Base-by-base conservation (phyloP, 805 yeast genomes). In the Zygosaccharomyces bailii region DNA sequence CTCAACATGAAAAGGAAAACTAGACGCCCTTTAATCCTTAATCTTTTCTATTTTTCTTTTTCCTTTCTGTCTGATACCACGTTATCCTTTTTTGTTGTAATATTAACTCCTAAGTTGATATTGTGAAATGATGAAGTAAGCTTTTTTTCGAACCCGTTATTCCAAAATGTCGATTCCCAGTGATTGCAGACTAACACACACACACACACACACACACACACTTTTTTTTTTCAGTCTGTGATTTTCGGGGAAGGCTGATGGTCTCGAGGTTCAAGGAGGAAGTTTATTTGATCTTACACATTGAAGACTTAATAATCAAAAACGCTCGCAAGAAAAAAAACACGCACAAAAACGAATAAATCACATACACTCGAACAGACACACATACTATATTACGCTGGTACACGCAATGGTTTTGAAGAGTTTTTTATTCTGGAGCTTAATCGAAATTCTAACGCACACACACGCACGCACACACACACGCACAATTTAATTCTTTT, bases 1-100 rank as follows among this genome's bases (percentile, higher is more conserved):
- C 91, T 72, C 89, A 83, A 73, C 91, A 84, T 73, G 91, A 84
- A 75, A 83, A 83, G 73, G 81, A 86, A 48, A 65, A 80, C 67
- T 83, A 80, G 67, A 30, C 44, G 35, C 42, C 29, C 17, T 38
- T 33, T 25, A 30, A 43, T 23, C 37, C 34, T 44, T 27, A 23
- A 33, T 25, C 32, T 36, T 42, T 35, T 23, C 30, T 39, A 39
- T 34, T 46, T 35, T 23, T 30, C 39, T 47, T 38, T 34, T 40
- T 41, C 40, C 31, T 44, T 38, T 35, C 24, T 29, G 38, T 36
- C 27, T 34, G 29, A 23, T 33, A 18, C 39, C 41, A 23, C 21
- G 45, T 38, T 31, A 24, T 31, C 39, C 34, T 33, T 39, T 34
- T 43, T 39, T 44, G 34, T 44, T 42, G 38, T 43, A 37, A 24